phyloP scores from a whole-genome alignment of 306 rosid genomes.

The Castanea mollissima region DNA sequence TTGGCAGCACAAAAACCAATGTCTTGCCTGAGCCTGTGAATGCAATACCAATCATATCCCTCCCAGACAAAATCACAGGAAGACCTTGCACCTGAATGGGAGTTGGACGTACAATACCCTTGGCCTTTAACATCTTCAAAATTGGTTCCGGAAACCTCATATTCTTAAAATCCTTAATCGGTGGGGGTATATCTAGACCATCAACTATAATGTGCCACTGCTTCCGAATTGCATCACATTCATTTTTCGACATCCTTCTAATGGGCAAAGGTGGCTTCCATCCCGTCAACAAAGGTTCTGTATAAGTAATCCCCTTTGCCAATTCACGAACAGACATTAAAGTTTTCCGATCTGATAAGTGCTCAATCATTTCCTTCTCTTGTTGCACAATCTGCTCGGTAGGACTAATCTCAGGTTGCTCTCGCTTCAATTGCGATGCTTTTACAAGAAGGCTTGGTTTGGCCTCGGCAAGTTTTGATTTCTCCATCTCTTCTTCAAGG shows the following conservation, averaged over 20 bases:
- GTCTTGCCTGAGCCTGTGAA: conserved; percentile 95
- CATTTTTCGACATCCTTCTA: conserved; percentile 64
- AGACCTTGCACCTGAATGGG: conserved; percentile 98
- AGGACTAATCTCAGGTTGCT: conserved; percentile 77
- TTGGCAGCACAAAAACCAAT: conserved; percentile 82
- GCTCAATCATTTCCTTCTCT: conserved; percentile 91
- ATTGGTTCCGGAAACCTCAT: conserved; percentile 90
- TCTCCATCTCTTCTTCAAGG: conserved; percentile 71
- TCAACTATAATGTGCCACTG: conserved; percentile 93
- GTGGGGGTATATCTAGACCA: conserved; percentile 80
- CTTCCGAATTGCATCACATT: conserved; percentile 67
- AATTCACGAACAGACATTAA: conserved; percentile 88
- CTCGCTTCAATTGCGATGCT: conserved; percentile 82
- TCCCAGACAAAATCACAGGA: conserved; percentile 80
- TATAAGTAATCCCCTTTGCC: conserved; percentile 86
- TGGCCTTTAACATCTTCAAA: conserved; percentile 69
- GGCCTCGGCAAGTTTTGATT: conserved; percentile 48
- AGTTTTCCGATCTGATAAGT: conserved; percentile 76
- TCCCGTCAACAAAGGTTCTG: conserved; percentile 77
- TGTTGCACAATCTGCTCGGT: conserved; percentile 80
- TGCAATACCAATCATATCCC: conserved; percentile 97
- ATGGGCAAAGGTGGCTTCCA: conserved; percentile 90
- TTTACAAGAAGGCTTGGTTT: conserved; percentile 81
- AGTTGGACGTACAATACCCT: conserved; percentile 92
- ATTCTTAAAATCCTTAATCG: conserved; percentile 80